Conservation (phyloP, 192 early-diverging fungal species). For the Dissophora globulifera region DNA sequence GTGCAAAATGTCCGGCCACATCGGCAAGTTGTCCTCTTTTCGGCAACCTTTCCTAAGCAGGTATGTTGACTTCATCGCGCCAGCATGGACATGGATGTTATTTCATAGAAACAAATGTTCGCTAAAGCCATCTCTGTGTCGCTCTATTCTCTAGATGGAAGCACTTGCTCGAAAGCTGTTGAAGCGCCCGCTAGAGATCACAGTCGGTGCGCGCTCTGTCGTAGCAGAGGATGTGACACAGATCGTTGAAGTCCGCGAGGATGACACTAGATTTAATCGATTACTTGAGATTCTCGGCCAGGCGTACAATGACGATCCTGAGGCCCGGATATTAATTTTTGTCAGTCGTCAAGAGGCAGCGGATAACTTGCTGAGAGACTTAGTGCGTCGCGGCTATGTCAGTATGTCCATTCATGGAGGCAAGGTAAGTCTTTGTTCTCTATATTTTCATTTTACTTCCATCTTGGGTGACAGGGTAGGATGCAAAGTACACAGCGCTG, state of each 20-base stretch:
- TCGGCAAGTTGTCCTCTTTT: constrained; percentile 91
- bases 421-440: constrained; percentile 64
- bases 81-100: too few species aligned
- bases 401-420: constrained; percentile 96
- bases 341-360: constrained; percentile 96
- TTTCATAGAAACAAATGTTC: too few species aligned
- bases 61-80: constrained; percentile 41
- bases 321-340: constrained; percentile 87
- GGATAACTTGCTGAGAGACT: constrained; percentile 86
- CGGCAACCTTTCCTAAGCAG: constrained; percentile 94
- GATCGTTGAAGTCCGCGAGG: constrained; percentile 88
- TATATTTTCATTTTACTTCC: too few species aligned
- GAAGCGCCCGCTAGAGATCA: constrained; percentile 91
- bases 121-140: background rate
- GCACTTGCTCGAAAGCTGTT: constrained; percentile 93
- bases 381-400: constrained; percentile 85
- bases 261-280: constrained; percentile 86
- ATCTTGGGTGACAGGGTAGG: too few species aligned
- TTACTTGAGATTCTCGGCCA: constrained; percentile 90
- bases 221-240: constrained; percentile 90
- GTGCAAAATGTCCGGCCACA: constrained; percentile 90
- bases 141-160: constrained; percentile 74
- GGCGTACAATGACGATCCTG: constrained; percentile 74
- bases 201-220: constrained; percentile 92
- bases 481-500: too few species aligned